Evolutionary conservation across 2,329 filamentous ascomycete species (phyloP), one percentile per base, ranked within the genome.

Genomic region (Botrytis deweyae): DNA sequence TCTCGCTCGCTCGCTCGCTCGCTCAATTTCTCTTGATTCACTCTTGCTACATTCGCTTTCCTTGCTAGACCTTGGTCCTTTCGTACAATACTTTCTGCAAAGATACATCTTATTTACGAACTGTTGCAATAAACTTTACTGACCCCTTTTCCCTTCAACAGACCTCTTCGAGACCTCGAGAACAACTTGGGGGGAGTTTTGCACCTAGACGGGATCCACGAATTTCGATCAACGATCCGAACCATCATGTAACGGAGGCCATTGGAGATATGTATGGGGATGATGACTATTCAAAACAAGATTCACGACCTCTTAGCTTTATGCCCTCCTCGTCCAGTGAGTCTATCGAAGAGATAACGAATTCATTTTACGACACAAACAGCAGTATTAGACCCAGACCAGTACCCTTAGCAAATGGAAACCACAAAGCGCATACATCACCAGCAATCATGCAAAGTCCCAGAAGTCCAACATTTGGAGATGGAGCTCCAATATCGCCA

Each of bases 221-320:
- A 77, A 77, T 81, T 46, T 82, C 81, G 36, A 82, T 92, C 81
- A 91, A 88, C 84, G 91, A 93, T 84, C 89, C 91, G 78, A 90
- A 84, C 81, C 90, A 93, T 83, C 91, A 93, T 87, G 89, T 93
- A 79, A 93, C 91, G 65, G 91, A 93, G 81, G 90, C 91, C 72
- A 92, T 93, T 82, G 90, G 90, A 75, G 89, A 92, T 83, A 88
- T 92, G 87, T 93, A 93, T 83, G 89, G 89, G 80, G 88, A 89
- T 78, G 83, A 83, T 78, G 84, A 86, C 76, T 86, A 87, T 78
- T 83, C 82, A 79, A 85, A 83, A 78, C 84, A 85, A 79, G 86
- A 87, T 76, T 86, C 87, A 25, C 85, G 88, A 74, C 89, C 89
- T 67, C 83, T 91, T 77, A 91, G 88, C 83, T 91, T 90, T 83